These are phyloP conservation scores for Penicillium riverlandense DNA, from an alignment of 495 filamentous ascomycete genomes.

Conservation along the genomic window DNA sequence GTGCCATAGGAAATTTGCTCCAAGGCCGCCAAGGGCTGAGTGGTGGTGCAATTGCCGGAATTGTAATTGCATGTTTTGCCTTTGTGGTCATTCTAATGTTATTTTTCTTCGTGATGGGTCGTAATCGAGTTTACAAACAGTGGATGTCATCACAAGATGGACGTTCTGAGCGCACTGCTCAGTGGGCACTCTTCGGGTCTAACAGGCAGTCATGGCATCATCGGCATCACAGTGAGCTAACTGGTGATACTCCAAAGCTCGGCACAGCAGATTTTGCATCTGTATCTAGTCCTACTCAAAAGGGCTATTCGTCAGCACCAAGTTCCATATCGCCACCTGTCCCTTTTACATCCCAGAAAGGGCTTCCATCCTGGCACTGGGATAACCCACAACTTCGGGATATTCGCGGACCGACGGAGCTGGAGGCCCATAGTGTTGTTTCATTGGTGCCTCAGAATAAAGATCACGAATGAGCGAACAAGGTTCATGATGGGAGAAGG, in stretches of 20 bases:
- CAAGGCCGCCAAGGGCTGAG: slow-evolving; percentile 12
- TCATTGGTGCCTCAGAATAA: not conserved
- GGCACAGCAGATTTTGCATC: no score
- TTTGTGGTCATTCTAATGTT: slow-evolving; percentile 25
- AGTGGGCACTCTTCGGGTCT: slow-evolving; percentile 20
- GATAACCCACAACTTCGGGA: slow-evolving; percentile 8
- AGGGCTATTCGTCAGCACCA: no score
- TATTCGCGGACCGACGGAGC: slow-evolving; percentile 14
- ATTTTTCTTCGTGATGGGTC: slow-evolving; percentile 33
- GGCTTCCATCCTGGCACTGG: slow-evolving; percentile 18
- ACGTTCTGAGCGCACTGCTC: slow-evolving; percentile 22
- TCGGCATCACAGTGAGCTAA: no score
- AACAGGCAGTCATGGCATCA: not conserved
- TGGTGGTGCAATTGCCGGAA: slow-evolving; percentile 31
- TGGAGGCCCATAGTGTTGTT: slow-evolving; percentile 14
- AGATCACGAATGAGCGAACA: no score
- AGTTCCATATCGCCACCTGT: no score
- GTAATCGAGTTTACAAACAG: slow-evolving; percentile 28
- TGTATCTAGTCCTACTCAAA: no score
- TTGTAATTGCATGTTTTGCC: slow-evolving; percentile 23
- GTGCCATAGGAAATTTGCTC: slow-evolving; percentile 1
- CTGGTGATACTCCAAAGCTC: no score
- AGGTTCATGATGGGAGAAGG: no score
- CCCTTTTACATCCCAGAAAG: no score
- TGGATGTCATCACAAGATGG: slow-evolving; percentile 30